Conservation (phyloP, 2,329 filamentous ascomycete species). For the Colletotrichum theobromicola region DNA sequence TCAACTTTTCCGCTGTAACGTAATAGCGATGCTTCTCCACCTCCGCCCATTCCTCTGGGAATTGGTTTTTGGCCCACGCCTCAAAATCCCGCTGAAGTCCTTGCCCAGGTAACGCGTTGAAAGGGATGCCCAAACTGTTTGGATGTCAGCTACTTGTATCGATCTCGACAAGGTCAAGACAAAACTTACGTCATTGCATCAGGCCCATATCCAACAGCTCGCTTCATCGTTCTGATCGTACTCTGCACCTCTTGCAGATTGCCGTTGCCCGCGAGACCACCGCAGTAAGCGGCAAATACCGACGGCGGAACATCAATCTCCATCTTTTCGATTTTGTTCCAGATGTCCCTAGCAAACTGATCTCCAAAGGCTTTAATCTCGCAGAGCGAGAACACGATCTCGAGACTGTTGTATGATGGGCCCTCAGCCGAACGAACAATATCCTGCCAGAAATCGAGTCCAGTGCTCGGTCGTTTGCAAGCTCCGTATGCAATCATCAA, state of each 20-base stretch:
- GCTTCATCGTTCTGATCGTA: conserved; percentile 70
- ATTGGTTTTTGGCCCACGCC: conserved; percentile 73
- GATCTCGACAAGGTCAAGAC: neutral
- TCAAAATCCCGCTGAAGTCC: conserved; percentile 73
- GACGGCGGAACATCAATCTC: conserved; percentile 77
- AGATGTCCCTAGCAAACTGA: conserved; percentile 69
- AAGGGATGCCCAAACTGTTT: conserved; percentile 72
- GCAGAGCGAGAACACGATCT: conserved; percentile 81
- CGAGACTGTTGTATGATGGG: conserved; percentile 80
- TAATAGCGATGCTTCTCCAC: conserved; percentile 60
- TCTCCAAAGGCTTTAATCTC: conserved; percentile 66
- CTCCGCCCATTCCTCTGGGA: conserved; percentile 72
- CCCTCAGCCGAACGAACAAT: conserved; percentile 87
- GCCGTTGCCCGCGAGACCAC: conserved; percentile 75
- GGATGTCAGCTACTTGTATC: neutral
- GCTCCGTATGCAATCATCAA: conserved; percentile 86
- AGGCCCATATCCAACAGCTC: conserved; percentile 69
- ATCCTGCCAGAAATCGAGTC: conserved; percentile 82
- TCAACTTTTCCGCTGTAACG: conserved; percentile 47
- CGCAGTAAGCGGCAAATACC: conserved; percentile 80
- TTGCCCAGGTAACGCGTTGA: conserved; percentile 73
- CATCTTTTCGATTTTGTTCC: conserved; percentile 73
- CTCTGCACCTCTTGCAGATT: conserved; percentile 71
- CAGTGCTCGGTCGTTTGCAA: conserved; percentile 68
- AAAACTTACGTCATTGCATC: conserved; percentile 72